These are phyloP conservation scores for Lachancea dasiensis DNA, from an alignment of 805 yeast genomes.

Conservation along the genomic window DNA sequence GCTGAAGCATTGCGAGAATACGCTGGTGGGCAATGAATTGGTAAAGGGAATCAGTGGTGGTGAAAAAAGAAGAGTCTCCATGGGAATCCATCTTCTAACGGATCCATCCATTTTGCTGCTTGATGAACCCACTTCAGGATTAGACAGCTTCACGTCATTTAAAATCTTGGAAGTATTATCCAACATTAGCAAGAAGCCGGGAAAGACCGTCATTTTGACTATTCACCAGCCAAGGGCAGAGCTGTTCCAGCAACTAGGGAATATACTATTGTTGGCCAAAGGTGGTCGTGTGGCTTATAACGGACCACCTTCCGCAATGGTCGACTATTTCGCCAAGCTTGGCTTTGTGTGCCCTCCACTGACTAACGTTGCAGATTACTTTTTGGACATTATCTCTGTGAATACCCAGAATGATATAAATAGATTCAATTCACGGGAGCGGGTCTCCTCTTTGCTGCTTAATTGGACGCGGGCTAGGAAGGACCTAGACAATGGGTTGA, in stretches of 20 bases:
- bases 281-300: constrained; percentile 68
- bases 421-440: constrained; percentile 36
- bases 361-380: constrained; percentile 68
- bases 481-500: neutral
- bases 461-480: constrained; percentile 32
- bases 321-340: constrained; percentile 40
- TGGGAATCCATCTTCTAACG: constrained; percentile 70
- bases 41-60: constrained; percentile 80
- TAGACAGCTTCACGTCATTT: constrained; percentile 73
- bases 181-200: constrained; percentile 45
- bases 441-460: constrained; percentile 37
- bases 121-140: constrained; percentile 88
- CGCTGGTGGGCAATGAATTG: constrained; percentile 55
- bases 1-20: constrained; percentile 70
- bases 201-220: constrained; percentile 66
- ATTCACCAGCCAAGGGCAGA: constrained; percentile 81
- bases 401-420: constrained; percentile 40
- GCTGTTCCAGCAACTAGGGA: constrained; percentile 58
- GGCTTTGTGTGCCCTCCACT: constrained; percentile 55
- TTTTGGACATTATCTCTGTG: constrained; percentile 64
- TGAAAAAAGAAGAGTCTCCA: constrained; percentile 78
- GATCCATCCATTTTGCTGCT: constrained; percentile 65
- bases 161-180: constrained; percentile 58
- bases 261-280: constrained; percentile 63
- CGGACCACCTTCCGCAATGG: constrained; percentile 46